phyloP scores from a whole-genome alignment of 768 basidiomycete species.

The Bullera alba region DNA sequence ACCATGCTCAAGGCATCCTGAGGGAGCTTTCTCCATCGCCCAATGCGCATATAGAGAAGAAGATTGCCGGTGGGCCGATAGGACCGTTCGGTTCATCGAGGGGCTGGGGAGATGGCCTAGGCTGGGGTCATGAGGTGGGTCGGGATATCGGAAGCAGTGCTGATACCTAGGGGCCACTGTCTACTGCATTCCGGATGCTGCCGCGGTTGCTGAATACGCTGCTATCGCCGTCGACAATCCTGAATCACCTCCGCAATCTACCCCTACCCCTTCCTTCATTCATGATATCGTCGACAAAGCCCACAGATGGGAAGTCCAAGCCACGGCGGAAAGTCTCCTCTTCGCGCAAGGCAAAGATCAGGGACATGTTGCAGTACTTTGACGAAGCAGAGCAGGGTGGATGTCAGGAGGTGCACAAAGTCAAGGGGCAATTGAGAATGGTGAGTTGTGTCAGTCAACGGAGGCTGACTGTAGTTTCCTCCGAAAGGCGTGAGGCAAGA shows the following conservation, averaged over 20 bases:
- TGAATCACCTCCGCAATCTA: not conserved
- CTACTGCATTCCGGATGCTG: conserved; percentile 27
- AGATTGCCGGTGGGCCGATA: conserved; percentile 12
- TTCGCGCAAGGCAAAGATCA: conserved; percentile 20
- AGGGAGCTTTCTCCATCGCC: conserved; percentile 12
- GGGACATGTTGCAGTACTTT: conserved; percentile 18
- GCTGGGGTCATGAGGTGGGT: conserved; percentile 28
- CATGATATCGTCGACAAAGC: not conserved
- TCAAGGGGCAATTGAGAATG: conserved; percentile 27
- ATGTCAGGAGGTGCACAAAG: conserved; percentile 18
- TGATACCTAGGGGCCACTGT: conserved; percentile 25
- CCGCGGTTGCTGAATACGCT: conserved; percentile 26
- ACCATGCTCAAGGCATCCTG: conserved; percentile 24
- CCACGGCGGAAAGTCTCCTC: conserved; percentile 12
- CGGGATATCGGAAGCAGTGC: not conserved
- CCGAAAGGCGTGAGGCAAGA: conserved; percentile 38
- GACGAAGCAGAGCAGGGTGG: conserved; percentile 26
- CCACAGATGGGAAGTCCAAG: conserved; percentile 3
- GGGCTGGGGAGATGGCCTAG: conserved; percentile 47
- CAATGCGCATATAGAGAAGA: conserved; percentile 29
- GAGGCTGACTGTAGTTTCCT: conserved; percentile 24
- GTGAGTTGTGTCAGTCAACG: conserved; percentile 9
- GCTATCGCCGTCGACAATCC: conserved; percentile 18
- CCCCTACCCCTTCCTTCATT: conserved; percentile 1
- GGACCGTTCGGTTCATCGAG: conserved; percentile 7